These are phyloP conservation scores for Neurospora cerealis DNA, from an alignment of 495 filamentous ascomycete genomes.

Conservation along the genomic window DNA sequence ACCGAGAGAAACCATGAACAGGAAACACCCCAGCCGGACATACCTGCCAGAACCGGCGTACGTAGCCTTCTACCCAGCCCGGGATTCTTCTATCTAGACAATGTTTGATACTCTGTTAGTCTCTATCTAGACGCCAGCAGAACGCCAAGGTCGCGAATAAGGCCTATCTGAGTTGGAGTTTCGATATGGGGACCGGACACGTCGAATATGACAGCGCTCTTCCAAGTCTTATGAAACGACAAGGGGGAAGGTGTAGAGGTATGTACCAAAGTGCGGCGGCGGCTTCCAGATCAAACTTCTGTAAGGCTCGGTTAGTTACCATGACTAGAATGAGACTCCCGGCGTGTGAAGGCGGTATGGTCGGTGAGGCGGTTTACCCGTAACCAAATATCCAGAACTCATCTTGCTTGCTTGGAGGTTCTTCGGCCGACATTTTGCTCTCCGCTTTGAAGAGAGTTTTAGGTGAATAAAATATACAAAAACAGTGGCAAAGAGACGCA, in stretches of 20 bases:
- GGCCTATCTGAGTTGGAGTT: neutral
- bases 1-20: neutral
- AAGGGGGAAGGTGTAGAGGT: neutral
- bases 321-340: neutral
- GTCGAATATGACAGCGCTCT: neutral
- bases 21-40: neutral
- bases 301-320: slow-evolving; percentile 16
- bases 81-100: slow-evolving; percentile 67
- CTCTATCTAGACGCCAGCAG: neutral
- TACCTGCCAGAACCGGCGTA: slow-evolving; percentile 97
- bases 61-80: slow-evolving; percentile 89
- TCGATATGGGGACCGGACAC: neutral
- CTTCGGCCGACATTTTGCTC: slow-evolving; percentile 13
- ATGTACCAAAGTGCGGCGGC: slow-evolving; percentile 82
- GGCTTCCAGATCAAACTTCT: slow-evolving; percentile 99
- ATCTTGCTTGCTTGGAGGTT: slow-evolving; percentile 9
- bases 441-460: neutral
- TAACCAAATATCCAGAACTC: slow-evolving; percentile 92
- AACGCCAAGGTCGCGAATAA: neutral
- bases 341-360: neutral
- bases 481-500: neutral
- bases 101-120: slow-evolving; percentile 7
- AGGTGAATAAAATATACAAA: neutral
- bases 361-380: slow-evolving; percentile 46
- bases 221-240: neutral